These are phyloP conservation scores for Microbotryum lychnidis-dioicae DNA, from an alignment of 1,284 basidiomycete genomes.

Conservation along the genomic window DNA sequence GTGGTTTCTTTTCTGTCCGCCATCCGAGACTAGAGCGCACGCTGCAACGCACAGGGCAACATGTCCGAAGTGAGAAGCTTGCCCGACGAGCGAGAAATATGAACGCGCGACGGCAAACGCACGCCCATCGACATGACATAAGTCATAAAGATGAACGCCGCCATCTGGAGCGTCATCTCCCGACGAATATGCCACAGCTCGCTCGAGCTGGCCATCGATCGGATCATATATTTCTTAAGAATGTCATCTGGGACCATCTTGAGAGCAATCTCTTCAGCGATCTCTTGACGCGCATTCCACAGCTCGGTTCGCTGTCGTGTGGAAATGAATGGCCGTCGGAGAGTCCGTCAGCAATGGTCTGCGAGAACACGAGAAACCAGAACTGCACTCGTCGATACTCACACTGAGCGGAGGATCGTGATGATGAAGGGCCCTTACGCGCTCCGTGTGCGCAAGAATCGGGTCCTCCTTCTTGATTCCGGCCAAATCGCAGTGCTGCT, in stretches of 20 bases:
- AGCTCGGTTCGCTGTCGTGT: conserved; percentile 16
- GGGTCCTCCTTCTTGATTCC: conserved; percentile 84
- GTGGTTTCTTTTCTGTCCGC: too few species aligned
- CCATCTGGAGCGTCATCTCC: conserved; percentile 86
- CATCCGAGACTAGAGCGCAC: background rate
- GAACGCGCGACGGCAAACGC: conserved; percentile 76
- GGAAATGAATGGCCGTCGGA: background rate
- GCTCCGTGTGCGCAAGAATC: conserved; percentile 71
- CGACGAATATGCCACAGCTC: conserved; percentile 97
- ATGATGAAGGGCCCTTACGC: conserved; percentile 51
- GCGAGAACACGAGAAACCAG: background rate
- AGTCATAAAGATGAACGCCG: conserved; percentile 85
- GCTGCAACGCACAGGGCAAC: conserved; percentile 57
- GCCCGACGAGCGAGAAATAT: conserved; percentile 80
- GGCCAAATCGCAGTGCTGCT: conserved; percentile 70
- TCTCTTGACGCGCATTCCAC: conserved; percentile 49
- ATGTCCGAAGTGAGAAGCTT: conserved; percentile 84
- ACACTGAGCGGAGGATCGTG: conserved; percentile 21
- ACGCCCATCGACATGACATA: conserved; percentile 79
- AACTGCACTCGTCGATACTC: background rate
- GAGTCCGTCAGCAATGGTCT: background rate
- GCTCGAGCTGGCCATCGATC: conserved; percentile 71
- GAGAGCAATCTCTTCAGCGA: conserved; percentile 77
- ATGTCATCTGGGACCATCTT: conserved; percentile 90
- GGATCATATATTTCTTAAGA: conserved; percentile 80